A percentile compares a stretch with the other conserved stretches of the same genome.
These are phyloP conservation scores for Syzygium syzygioides DNA, from an alignment of 441 rosid genomes.

Conservation along the genomic window DNA sequence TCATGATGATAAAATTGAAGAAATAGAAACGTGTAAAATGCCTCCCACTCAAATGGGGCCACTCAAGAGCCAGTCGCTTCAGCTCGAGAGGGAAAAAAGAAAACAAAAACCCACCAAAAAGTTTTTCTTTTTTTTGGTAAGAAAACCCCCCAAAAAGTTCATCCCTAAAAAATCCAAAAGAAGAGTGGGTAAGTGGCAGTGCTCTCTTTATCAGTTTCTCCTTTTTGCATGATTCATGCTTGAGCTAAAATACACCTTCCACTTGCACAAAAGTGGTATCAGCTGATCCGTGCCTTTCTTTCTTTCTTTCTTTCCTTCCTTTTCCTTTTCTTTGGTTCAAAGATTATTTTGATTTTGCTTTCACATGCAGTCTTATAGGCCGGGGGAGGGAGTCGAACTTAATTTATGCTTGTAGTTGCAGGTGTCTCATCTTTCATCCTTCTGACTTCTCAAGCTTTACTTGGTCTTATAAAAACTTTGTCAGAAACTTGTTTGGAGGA, in stretches of 20 bases:
- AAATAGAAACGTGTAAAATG: background rate
- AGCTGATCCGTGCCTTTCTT: background rate
- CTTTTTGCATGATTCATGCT: background rate
- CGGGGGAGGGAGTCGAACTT: background rate
- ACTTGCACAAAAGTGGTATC: background rate
- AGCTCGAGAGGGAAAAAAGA: background rate
- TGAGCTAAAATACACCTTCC: background rate
- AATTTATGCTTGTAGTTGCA: background rate
- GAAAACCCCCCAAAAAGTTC: too few species aligned
- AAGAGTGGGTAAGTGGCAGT: background rate
- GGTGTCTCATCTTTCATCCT: background rate
- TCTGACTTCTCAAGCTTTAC: too few species aligned
- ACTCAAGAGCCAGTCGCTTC: background rate
- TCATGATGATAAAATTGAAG: background rate
- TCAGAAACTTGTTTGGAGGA: background rate
- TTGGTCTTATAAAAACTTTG: background rate
- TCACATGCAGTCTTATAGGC: background rate
- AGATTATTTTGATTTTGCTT: background rate
- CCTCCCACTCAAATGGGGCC: background rate
- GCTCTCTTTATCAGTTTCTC: background rate
- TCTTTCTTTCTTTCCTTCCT: background rate
- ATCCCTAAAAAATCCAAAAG: background rate
- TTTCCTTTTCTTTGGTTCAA: background rate
- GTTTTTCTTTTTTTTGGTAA: too few species aligned
- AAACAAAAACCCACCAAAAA: background rate